Conservation (phyloP, 768 basidiomycete species). For the Cystobasidiopsis lactophilus region DNA sequence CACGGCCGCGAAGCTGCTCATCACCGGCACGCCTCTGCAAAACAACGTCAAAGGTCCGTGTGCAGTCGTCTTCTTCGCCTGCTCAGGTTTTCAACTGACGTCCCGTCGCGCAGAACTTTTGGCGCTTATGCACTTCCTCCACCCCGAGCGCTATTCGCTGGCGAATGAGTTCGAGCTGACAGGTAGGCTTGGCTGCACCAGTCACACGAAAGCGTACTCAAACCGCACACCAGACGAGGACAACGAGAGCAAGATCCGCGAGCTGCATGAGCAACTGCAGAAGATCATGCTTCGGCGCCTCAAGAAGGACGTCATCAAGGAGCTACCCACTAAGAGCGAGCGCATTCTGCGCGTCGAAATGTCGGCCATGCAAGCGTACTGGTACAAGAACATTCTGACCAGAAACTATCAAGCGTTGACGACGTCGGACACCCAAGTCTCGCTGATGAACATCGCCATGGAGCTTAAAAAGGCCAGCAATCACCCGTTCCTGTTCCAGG, state of each 20-base stretch:
- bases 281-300: constrained; percentile 81
- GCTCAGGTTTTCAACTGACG: neutral
- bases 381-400: constrained; percentile 94
- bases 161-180: constrained; percentile 87
- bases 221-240: constrained; percentile 36
- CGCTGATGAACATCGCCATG: constrained; percentile 98
- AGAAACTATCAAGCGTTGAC: constrained; percentile 88
- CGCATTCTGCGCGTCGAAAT: constrained; percentile 93
- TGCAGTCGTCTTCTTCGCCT: neutral
- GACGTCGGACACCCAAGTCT: constrained; percentile 57
- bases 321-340: constrained; percentile 91
- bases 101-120: constrained; percentile 50
- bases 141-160: constrained; percentile 91
- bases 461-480: constrained; percentile 88
- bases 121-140: constrained; percentile 95
- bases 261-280: constrained; percentile 77
- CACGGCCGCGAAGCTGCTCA: constrained; percentile 76
- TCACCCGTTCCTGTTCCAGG: constrained; percentile 93
- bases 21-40: constrained; percentile 93
- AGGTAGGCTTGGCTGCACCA: too few relatives aligned
- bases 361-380: constrained; percentile 72
- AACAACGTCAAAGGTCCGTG: constrained; percentile 87
- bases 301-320: constrained; percentile 89
- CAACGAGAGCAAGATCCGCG: constrained; percentile 57
- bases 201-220: too few relatives aligned